Percentiles rank a stretch among this genome's conserved stretches.
Conservation (phyloP, 257 asterid species). For the Petunia axillaris region DNA sequence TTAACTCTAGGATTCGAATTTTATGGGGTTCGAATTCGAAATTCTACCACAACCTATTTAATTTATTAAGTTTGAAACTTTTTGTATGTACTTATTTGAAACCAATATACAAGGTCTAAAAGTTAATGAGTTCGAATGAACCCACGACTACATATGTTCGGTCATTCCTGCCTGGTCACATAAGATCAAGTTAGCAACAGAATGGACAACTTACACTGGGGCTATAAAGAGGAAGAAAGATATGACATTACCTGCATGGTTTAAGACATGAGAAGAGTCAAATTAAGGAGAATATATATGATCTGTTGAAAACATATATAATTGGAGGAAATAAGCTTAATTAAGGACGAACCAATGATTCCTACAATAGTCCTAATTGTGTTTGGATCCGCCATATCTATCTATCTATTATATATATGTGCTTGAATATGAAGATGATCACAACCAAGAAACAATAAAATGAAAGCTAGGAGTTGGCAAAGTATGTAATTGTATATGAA, state of each 20-base stretch:
- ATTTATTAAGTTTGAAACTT: no score
- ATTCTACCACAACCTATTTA: no score
- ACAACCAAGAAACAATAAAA: background rate
- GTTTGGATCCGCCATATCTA: slow-evolving; percentile 33
- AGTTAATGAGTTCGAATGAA: no score
- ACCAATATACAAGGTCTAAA: no score
- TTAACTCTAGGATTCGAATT: no score
- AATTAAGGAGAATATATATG: background rate
- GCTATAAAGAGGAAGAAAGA: slow-evolving; percentile 63
- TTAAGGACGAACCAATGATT: slow-evolving; percentile 48
- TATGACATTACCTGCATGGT: slow-evolving; percentile 62
- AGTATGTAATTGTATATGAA: background rate
- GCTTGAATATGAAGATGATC: background rate
- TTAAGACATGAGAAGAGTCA: background rate
- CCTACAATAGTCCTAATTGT: slow-evolving; percentile 50
- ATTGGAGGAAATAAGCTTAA: background rate
- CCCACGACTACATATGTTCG: no score
- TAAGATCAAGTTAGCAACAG: background rate
- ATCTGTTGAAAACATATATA: background rate
- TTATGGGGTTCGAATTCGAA: no score
- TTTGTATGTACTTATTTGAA: no score
- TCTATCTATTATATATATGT: background rate
- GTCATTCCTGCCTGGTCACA: no score
- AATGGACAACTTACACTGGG: slow-evolving; percentile 43
- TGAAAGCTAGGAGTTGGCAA: background rate